Conservation (phyloP, 495 filamentous ascomycete genomes). For the Penicillium robsamsonii region DNA sequence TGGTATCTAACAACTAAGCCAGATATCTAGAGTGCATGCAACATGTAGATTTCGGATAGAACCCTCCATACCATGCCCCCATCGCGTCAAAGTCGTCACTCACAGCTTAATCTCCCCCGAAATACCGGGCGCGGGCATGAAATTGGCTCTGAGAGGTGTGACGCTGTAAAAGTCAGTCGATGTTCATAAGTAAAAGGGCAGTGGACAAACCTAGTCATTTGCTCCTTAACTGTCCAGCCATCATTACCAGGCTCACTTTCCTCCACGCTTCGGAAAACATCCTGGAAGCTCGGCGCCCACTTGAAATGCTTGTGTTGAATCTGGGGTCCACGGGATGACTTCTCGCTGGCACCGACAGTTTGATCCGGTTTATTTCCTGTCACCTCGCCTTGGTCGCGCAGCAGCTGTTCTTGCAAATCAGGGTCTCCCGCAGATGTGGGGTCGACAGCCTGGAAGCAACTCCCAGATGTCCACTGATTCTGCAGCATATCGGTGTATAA, state of each 20-base stretch:
- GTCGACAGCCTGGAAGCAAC: conserved; percentile 71
- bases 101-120: conserved; percentile 84
- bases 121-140: conserved; percentile 71
- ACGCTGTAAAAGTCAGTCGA: conserved; percentile 54
- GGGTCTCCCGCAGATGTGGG: conserved; percentile 42
- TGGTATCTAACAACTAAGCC: conserved; percentile 33
- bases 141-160: conserved; percentile 88
- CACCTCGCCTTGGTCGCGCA: conserved; percentile 58
- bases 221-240: conserved; percentile 88
- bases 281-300: conserved; percentile 84
- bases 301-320: conserved; percentile 84
- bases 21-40: conserved; percentile 30
- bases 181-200: neutral
- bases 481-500: conserved; percentile 80
- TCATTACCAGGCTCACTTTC: conserved; percentile 81
- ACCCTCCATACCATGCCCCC: conserved; percentile 14
- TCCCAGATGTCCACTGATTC: conserved; percentile 81
- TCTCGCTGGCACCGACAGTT: conserved; percentile 11
- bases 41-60: conserved; percentile 30
- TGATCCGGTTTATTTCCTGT: conserved; percentile 27
- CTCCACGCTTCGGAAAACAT: conserved; percentile 82
- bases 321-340: conserved; percentile 24
- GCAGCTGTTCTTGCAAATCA: conserved; percentile 58
- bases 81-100: conserved; percentile 54
- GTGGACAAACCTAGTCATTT: conserved; percentile 73